Base-by-base conservation (phyloP, 1,284 basidiomycete species). In the Ganoderma boninense region DNA sequence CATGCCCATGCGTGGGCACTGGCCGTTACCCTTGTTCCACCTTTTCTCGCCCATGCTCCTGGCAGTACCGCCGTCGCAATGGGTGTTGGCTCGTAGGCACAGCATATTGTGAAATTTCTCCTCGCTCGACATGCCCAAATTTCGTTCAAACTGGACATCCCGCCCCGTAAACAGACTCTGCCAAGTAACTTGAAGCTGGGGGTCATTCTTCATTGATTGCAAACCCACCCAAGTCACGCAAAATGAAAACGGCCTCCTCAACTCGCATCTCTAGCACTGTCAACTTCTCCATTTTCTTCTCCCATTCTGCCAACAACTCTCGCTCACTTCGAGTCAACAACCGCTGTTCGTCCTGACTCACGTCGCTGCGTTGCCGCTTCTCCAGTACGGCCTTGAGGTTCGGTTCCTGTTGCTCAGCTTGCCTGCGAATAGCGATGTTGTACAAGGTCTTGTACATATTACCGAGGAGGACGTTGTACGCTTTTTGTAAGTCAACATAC, bases 391-490 rank as follows among this genome's bases (percentile, higher is more conserved):
- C 90, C 70, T 87, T 88, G 56, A 95, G 85, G 46, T 84, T 84
- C 0, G 87, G 82, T 63, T 89, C 88, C 72, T 93, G 91, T 68
- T 89, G 82, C 79, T 98, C 96, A 7, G 89, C 87, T 71, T 88
- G 86, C 69, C 90, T 86, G 54, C 96, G 88, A 76, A 87, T 86
- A 16, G 89, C 84, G 69, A 97, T 90, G 79, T 98, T 98, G 77
- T 89, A 95, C 66, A 97, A 78, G 0, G 93, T 95, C 82, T 97
- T 97, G 86, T 97, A 97, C 52, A 97, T 83, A 72, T 89, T 89
- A 40, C 88, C 87, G 14, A 97, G 84, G 23, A 97, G 85, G 20
- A 91, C 87, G 10, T 91, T 89, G 77, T 93, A 95, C 8, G 94
- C 93, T 78, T 96, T 95, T 46, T 87, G 84, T 8, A 94, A 85